Evolutionary conservation across 2,329 filamentous ascomycete genomes (phyloP).

Genomic region (Lomentospora prolificans): DNA sequence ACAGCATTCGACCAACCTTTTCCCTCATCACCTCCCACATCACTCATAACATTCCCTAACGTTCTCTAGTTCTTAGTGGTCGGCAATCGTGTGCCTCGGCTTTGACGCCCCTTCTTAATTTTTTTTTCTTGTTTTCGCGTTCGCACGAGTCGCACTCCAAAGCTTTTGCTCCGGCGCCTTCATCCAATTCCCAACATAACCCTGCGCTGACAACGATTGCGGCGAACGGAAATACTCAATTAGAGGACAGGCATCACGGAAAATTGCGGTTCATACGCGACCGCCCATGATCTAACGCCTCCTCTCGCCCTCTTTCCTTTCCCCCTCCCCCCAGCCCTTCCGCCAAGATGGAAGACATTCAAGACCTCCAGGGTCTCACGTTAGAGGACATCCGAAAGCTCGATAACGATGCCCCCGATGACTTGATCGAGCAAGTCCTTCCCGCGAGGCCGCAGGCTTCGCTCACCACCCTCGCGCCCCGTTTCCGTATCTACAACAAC

Average conservation of each 20-base stretch:
- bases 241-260: too few relatives aligned
- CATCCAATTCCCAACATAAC: too few relatives aligned
- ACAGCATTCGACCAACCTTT: not conserved
- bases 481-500: constrained; percentile 83
- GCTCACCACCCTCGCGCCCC: constrained; percentile 82
- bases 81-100: too few relatives aligned
- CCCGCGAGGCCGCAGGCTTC: constrained; percentile 64
- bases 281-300: not conserved
- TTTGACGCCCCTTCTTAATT: too few relatives aligned
- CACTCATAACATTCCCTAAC: not conserved
- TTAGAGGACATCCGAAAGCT: not conserved
- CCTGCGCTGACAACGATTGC: too few relatives aligned
- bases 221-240: too few relatives aligned
- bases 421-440: constrained; percentile 34
- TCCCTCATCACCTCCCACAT: not conserved
- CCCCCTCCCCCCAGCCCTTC: not conserved
- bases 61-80: too few relatives aligned
- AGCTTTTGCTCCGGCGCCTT: too few relatives aligned
- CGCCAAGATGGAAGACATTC: not conserved
- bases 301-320: not conserved
- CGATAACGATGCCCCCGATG: not conserved
- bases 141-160: not conserved
- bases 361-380: constrained; percentile 1
- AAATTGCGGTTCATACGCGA: too few relatives aligned
- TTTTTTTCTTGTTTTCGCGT: not conserved